Evolutionary conservation across 768 basidiomycete species (phyloP), one percentile per base, ranked within the genome.

Genomic region (Fomitopsis pulvina): DNA sequence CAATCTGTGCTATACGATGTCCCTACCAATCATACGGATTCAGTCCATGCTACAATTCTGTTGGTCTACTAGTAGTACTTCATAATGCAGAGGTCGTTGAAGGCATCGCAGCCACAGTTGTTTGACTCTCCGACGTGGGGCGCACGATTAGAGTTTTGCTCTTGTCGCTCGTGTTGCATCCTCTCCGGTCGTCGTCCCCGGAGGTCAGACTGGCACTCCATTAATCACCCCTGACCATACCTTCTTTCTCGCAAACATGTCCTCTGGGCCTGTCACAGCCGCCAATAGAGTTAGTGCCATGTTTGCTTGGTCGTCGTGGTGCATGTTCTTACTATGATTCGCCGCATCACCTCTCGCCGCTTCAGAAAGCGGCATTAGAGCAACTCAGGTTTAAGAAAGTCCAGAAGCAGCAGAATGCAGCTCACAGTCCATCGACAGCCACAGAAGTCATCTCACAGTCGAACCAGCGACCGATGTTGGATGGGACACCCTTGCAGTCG

Each of bases 401-500:
- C 40, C 58, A 65, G 60, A 57, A 66, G 54, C 52, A 67, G 55
- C 60, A 63, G 50, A 57, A 52, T 26, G 30, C 45, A 26, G 59
- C 58, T 20, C 43, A 54, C 8, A 40, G 48, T 9, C 48, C 52
- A 11, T 47, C 61, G 22, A 41, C 59, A 4, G 53, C 64, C 14
- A 57, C 64, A 10, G 50, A 63, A 12, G 29, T 50, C 25, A 44
- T 63, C 32, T 59, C 61, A 6, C 57, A 50, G 54, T 14, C 54
- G 10, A 42, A 21, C 34, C 47, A 53, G 10, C 43, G 46, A 27
- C 56, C 57, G 34, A 41, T 61, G 48, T 59, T 60, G 37, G 54
- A 39, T 30, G 51, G 57, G 12, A 80, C 75, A 51, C 83, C 83
- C 7, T 41, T 76, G 30, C 87, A 90, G 70, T 86, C 85, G 52